These are phyloP conservation scores for Mycothermus thermophilus DNA, from an alignment of 495 filamentous ascomycete species.

Conservation along the genomic window DNA sequence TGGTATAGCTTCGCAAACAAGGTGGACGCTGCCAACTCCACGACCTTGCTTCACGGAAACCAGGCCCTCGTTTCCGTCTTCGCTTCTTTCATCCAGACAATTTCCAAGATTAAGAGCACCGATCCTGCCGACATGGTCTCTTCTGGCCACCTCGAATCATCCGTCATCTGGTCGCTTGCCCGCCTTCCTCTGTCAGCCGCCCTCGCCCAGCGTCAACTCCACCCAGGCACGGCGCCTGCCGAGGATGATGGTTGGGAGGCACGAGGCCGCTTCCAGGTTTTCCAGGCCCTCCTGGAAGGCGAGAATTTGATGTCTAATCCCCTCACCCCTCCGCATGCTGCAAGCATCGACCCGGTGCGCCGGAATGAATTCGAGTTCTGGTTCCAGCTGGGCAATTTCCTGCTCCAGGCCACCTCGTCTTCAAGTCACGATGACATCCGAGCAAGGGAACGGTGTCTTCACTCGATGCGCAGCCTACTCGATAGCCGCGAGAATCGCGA, in stretches of 20 bases:
- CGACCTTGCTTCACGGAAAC: constrained; percentile 40
- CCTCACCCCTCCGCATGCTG: constrained; percentile 32
- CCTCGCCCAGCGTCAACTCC: constrained; percentile 14
- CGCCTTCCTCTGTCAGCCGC: constrained; percentile 15
- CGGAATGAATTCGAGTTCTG: constrained; percentile 66
- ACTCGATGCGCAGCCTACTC: constrained; percentile 49
- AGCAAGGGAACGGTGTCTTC: constrained; percentile 49
- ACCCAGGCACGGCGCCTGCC: background rate
- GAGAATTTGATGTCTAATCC: constrained; percentile 46
- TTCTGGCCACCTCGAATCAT: constrained; percentile 50
- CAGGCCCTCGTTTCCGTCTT: constrained; percentile 47
- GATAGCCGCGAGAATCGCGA: constrained; percentile 80
- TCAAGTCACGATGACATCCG: constrained; percentile 24
- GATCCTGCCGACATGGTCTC: constrained; percentile 49
- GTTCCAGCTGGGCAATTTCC: constrained; percentile 57
- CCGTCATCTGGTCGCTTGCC: constrained; percentile 56
- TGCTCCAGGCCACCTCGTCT: constrained; percentile 48
- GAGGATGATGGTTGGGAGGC: constrained; percentile 45
- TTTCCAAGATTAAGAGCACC: constrained; percentile 24
- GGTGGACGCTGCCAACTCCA: constrained; percentile 8
- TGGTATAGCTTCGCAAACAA: constrained; percentile 51
- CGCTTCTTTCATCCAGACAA: constrained; percentile 41
- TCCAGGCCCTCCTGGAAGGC: constrained; percentile 62
- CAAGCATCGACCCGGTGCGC: constrained; percentile 38
- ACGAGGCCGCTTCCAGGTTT: constrained; percentile 52